Conservation (phyloP, 768 basidiomycete genomes). For the Gloeophyllum trabeum region DNA sequence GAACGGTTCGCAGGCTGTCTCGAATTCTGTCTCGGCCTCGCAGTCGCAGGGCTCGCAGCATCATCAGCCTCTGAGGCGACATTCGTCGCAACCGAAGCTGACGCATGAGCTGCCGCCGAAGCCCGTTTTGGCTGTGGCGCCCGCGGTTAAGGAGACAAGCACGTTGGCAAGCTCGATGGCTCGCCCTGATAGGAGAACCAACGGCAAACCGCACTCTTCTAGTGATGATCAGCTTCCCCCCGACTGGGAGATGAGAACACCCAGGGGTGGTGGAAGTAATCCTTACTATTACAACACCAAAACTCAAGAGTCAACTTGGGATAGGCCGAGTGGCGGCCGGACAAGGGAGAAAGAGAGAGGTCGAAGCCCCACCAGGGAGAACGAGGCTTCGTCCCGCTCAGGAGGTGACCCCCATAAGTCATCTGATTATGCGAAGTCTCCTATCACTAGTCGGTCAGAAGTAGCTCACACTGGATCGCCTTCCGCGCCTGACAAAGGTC, state of each 20-base stretch:
- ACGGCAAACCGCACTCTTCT: conserved; percentile 14
- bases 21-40: background rate
- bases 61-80: conserved; percentile 15
- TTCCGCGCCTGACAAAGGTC: background rate
- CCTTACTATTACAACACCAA: conserved; percentile 48
- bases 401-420: background rate
- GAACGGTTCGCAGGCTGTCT: conserved; percentile 7
- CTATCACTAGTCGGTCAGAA: background rate
- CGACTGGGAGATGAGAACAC: conserved; percentile 48
- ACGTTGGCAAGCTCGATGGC: conserved; percentile 52
- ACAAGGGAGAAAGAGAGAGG: too few relatives aligned
- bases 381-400: background rate
- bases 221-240: conserved; percentile 31
- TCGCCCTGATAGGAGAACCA: conserved; percentile 31
- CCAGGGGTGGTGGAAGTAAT: conserved; percentile 31
- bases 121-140: conserved; percentile 38
- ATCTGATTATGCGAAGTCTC: background rate
- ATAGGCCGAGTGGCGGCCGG: conserved; percentile 21
- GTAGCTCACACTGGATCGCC: background rate
- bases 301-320: conserved; percentile 51
- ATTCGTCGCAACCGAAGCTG: conserved; percentile 26
- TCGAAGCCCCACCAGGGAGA: background rate
- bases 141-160: conserved; percentile 45
- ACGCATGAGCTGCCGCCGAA: conserved; percentile 65
- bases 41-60: conserved; percentile 8